A percentile compares a stretch with the other conserved stretches of the same genome.
phyloP scores from a whole-genome alignment of 2,329 filamentous ascomycete genomes.

The Cladosporium oxysporum region DNA sequence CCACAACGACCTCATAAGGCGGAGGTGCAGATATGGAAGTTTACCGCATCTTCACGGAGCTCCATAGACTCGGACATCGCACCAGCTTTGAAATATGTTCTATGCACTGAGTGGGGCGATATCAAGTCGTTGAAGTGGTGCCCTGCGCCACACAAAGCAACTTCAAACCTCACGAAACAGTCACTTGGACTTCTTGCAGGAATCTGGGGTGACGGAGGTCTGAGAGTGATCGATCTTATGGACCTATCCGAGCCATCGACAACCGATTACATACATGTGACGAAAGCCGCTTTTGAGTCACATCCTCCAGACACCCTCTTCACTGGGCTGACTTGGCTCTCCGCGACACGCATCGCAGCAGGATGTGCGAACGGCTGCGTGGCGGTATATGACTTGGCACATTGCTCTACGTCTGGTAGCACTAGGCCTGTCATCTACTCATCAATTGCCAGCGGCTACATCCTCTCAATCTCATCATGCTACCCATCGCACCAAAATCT shows the following conservation, averaged over 20 bases:
- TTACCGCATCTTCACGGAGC: conserved; percentile 44
- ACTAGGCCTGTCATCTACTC: conserved; percentile 48
- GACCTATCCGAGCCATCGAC: conserved; percentile 17
- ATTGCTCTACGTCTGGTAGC: conserved; percentile 38
- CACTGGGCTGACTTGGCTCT: conserved; percentile 60
- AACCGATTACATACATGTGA: conserved; percentile 43
- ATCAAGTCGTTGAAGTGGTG: conserved; percentile 60
- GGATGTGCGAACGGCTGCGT: conserved; percentile 60
- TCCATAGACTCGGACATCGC: conserved; percentile 45
- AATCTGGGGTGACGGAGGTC: conserved; percentile 59
- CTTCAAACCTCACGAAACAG: conserved; percentile 22
- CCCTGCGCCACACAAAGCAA: conserved; percentile 43
- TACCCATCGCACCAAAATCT: conserved; percentile 57
- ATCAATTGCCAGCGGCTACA: conserved; percentile 49
- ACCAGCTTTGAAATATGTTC: conserved; percentile 51
- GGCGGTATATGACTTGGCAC: conserved; percentile 53
- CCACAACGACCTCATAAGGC: conserved; percentile 51
- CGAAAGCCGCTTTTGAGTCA: conserved; percentile 52
- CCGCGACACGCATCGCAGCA: conserved; percentile 55
- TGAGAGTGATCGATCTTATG: conserved; percentile 57
- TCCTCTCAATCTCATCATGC: conserved; percentile 50
- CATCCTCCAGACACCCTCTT: conserved; percentile 55
- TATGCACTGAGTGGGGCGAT: conserved; percentile 61
- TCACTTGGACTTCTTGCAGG: conserved; percentile 57
- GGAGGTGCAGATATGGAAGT: conserved; percentile 61